These are phyloP conservation scores for Peribolospora kevripleyi DNA, from an alignment of 768 basidiomycete species.

Conservation along the genomic window DNA sequence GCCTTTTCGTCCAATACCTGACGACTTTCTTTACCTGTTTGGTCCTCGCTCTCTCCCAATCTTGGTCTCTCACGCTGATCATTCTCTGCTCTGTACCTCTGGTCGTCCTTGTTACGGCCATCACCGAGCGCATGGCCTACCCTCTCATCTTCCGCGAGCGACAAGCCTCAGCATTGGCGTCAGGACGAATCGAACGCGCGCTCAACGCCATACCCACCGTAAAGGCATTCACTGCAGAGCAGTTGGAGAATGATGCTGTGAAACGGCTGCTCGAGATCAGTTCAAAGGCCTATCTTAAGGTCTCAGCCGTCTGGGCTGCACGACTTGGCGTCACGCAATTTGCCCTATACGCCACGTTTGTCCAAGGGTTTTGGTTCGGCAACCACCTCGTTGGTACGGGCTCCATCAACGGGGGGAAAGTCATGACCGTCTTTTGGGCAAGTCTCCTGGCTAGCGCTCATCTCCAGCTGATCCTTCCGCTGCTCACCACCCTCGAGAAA, in stretches of 20 bases:
- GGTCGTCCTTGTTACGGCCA: conserved; percentile 45
- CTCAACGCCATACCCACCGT: conserved; percentile 58
- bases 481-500: conserved; percentile 47
- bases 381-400: conserved; percentile 63
- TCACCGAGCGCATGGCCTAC: conserved; percentile 43
- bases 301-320: conserved; percentile 52
- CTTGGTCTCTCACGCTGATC: conserved; percentile 66
- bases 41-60: conserved; percentile 52
- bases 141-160: conserved; percentile 49
- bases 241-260: conserved; percentile 31
- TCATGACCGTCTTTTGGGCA: conserved; percentile 98
- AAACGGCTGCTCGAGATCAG: conserved; percentile 27
- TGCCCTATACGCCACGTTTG: conserved; percentile 72
- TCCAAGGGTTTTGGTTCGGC: conserved; percentile 92
- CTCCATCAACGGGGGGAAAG: conserved; percentile 40
- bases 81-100: conserved; percentile 72
- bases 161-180: conserved; percentile 38
- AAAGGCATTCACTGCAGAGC: conserved; percentile 67
- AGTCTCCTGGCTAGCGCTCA: conserved; percentile 72
- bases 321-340: conserved; percentile 49
- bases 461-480: conserved; percentile 64
- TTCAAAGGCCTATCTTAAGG: conserved; percentile 27
- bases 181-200: conserved; percentile 56
- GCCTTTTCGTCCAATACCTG: conserved; percentile 53
- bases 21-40: conserved; percentile 57